phyloP scores from a whole-genome alignment of 139 green algal genomes.

The Coelastrella sp. region DNA sequence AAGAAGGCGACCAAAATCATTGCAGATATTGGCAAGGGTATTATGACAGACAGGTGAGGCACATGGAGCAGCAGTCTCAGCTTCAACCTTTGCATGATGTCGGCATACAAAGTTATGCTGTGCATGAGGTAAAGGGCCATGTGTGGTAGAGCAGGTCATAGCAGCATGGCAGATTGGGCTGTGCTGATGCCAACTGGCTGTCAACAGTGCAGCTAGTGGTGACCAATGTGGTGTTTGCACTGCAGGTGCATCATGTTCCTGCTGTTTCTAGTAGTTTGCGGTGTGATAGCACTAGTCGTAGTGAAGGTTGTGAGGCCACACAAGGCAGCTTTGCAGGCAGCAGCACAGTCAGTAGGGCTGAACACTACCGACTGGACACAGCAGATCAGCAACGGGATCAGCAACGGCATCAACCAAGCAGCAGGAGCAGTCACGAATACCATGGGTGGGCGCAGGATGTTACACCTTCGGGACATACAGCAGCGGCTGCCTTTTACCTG shows the following conservation, averaged over 20 bases:
- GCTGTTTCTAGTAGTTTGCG: constrained; percentile 78
- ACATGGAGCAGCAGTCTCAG: no score
- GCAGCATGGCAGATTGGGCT: neutral
- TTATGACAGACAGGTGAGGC: constrained; percentile 91
- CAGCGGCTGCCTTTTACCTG: neutral
- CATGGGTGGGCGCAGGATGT: constrained; percentile 17
- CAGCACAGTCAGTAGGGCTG: constrained; percentile 15
- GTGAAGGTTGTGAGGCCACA: constrained; percentile 78
- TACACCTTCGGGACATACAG: neutral
- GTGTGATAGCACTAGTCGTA: constrained; percentile 80
- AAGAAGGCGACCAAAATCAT: constrained; percentile 90
- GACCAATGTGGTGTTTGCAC: neutral
- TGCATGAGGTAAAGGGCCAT: no score
- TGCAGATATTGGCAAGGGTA: constrained; percentile 82
- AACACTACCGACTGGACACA: constrained; percentile 16
- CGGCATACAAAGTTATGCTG: no score
- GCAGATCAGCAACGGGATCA: constrained; percentile 3
- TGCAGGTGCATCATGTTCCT: constrained; percentile 86
- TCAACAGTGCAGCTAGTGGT: no score
- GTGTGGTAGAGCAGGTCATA: neutral
- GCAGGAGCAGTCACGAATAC: neutral
- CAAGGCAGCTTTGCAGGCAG: constrained; percentile 50
- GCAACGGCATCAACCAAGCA: constrained; percentile 3
- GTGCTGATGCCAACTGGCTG: no score
- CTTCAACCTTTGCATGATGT: no score